Evolutionary conservation across 805 yeast genomes (phyloP), one percentile per base, ranked within the genome.

Genomic region (Starmerella powellii): DNA sequence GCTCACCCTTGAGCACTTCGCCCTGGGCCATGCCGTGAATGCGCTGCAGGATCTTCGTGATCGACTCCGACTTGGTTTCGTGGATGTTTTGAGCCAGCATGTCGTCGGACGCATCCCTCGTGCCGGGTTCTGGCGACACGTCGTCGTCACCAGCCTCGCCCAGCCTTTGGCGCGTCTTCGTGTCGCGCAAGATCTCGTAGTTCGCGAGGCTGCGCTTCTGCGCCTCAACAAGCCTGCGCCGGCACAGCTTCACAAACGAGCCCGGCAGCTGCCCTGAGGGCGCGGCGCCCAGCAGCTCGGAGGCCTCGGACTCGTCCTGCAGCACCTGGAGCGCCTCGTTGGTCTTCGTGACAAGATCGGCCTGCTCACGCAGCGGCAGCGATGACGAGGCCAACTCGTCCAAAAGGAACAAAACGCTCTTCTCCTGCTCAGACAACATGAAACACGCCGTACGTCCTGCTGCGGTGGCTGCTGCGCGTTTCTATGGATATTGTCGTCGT

Each of bases 11-110:
- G 20, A 61, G 47, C n/a, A 64, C 56, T 43, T 64, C 67, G 16
- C 59, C 56, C 43, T 61, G 64, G 27, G 67, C 65, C 54, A 65
- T 44, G 18, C 46, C 52, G 36, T 55, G 64, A 37, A 63, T 56
- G 15, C 64, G 54, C 15, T 53, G 48, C 35, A 60, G 50, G 10
- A 56, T 49, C 16, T 48, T 44, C 1, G 64, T 56, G 16, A 61
- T 57, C 24, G 51, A 51, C 39, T 57, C 57, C 23, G 59, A 37
- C 12, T 40, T 47, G 4, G 55, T 2, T n/a, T 47, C 53, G 38
- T 33, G 48, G 30, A 46, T 30, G 34, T 29, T 38, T 19, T 34
- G 45, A 15, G 26, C 40, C 20, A 40, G 37, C 10, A 26, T 39
- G 16, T 46, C 42, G 26, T 27, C 38, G 13, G n/a, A n/a, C n/a